These are phyloP conservation scores for Rhynchospora pubera DNA, from an alignment of 176 grass and related monocot genomes.

Conservation along the genomic window DNA sequence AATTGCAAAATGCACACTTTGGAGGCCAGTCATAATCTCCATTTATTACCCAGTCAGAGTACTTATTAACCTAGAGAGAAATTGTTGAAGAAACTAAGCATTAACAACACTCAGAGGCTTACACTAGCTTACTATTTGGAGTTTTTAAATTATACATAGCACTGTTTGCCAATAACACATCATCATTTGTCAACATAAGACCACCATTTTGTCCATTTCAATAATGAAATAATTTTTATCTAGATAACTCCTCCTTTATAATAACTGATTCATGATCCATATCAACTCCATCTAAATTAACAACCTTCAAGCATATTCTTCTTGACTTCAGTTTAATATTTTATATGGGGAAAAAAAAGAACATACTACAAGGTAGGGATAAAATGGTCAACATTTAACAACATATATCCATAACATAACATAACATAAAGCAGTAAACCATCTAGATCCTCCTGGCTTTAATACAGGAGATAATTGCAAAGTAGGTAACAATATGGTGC, in stretches of 20 bases:
- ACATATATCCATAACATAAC: neutral
- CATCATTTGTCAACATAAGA: no score
- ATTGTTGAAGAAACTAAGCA: neutral
- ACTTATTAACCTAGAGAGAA: conserved; percentile 83
- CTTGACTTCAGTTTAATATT: neutral
- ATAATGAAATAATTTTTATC: no score
- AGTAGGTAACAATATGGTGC: neutral
- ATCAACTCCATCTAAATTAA: neutral
- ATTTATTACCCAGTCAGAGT: conserved; percentile 99
- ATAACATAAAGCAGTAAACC: neutral
- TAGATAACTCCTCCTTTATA: neutral
- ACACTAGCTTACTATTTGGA: neutral
- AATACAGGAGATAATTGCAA: neutral
- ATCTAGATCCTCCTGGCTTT: neutral
- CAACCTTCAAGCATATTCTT: neutral
- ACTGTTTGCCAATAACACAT: neutral
- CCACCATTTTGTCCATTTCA: no score
- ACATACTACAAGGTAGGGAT: neutral
- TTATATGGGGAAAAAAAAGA: neutral
- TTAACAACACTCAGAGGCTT: conserved; percentile 11
- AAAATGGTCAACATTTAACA: neutral
- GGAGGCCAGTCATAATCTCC: conserved; percentile 95
- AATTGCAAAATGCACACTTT: conserved; percentile 79
- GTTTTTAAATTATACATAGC: neutral
- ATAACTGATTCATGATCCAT: neutral